Base-by-base conservation (phyloP, 306 rosid genomes). In the Castanospermum australe region DNA sequence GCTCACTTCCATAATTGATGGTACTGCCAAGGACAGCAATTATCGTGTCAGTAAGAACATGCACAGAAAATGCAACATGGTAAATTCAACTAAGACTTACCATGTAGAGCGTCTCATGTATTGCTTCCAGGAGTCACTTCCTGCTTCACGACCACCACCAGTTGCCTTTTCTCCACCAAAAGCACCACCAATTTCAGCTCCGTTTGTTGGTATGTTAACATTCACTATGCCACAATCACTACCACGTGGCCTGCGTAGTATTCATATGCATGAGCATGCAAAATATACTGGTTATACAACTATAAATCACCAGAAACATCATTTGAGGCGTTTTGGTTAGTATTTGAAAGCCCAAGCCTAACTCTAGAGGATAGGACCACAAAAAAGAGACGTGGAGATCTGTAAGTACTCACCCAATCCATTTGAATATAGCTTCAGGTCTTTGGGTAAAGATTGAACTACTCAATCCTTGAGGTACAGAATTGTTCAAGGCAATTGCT, bases 61-160 rank as follows among this genome's bases (percentile, higher is more conserved):
- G 13, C 30, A 63, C 35, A 62, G 21, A 73, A 63, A 70, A 57
- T 18, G 73, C 54, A 80, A 11, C 10, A 57, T 65, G 41, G 62
- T 48, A 17, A 56, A 21, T 55, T 75, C 24, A 54, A 77, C 63
- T 0, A 17, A 35, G 20, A 81, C 38, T 71, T 85, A 84, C 99
- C 99, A 96, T 30, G 99, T 96, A 35, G 99, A 89, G 28, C 99
- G 98, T 7, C 98, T 92, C 98, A 96, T 96, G 84, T 96, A 93
- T 79, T 93, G 99, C 92, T 96, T 96, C 99, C 99, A 96, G 0
- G 99, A 96, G 84, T 96, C 98, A 12, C 99, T 96, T 60, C 99
- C 98, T 0, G 98, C 99, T 87, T 96, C 99, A 8, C 99, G 99
- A n/a, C 99, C 98, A 11, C 98, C 99, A 12, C 99, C 99, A 0